Conservation (phyloP, 768 basidiomycete species). For the Mycena galopus region DNA sequence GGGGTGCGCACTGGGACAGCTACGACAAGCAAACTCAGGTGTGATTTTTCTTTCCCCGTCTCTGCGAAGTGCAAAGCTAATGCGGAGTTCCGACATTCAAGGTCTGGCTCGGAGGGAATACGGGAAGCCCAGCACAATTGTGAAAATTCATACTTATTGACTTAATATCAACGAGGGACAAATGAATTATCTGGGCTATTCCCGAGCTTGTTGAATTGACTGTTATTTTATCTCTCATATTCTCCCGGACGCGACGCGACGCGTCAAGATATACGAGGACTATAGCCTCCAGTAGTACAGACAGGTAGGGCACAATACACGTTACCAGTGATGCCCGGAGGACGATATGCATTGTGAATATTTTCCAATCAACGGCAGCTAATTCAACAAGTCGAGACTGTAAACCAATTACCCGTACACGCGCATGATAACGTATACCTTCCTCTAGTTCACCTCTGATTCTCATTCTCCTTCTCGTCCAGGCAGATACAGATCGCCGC, state of each 20-base stretch:
- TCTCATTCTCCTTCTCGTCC: conserved; percentile 23
- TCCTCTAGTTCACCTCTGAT: not conserved
- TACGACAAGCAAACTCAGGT: not conserved
- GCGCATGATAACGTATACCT: too few species aligned
- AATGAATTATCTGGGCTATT: not conserved
- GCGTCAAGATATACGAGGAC: too few species aligned
- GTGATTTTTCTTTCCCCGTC: not conserved
- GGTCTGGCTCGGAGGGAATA: not conserved
- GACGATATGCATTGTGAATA: too few species aligned
- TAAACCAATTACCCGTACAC: too few species aligned
- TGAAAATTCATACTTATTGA: not conserved
- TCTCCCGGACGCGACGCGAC: not conserved
- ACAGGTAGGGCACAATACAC: too few species aligned
- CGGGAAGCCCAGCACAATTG: not conserved
- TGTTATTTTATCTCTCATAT: not conserved
- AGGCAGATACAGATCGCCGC: not conserved
- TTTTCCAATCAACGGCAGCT: too few species aligned
- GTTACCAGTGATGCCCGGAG: too few species aligned
- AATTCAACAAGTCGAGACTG: too few species aligned
- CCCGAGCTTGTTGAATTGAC: not conserved
- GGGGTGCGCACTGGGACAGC: not conserved
- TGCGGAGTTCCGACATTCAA: not conserved
- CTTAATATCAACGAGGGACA: not conserved
- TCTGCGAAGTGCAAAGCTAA: not conserved
- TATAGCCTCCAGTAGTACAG: too few species aligned